phyloP scores from a whole-genome alignment of 1,284 basidiomycete species.

The Marasmius oreades region DNA sequence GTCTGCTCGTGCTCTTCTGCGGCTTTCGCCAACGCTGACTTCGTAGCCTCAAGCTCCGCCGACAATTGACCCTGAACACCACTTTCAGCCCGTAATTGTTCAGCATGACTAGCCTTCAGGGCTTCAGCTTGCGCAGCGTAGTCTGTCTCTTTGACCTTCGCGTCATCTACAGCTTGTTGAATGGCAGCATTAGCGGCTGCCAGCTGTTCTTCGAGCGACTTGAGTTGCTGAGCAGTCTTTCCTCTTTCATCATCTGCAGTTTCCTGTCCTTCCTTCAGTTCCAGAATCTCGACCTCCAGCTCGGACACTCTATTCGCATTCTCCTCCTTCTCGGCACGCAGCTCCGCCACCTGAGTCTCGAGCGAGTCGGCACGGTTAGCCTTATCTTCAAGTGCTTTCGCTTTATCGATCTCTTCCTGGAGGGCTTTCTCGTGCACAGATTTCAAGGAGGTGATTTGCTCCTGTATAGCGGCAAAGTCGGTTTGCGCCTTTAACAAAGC shows the following conservation, averaged over 20 bases:
- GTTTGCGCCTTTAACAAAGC: conserved; percentile 61
- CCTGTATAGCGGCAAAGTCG: conserved; percentile 52
- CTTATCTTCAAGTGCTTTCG: conserved; percentile 42
- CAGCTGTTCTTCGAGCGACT: conserved; percentile 51
- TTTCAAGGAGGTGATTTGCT: conserved; percentile 51
- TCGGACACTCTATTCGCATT: conserved; percentile 71
- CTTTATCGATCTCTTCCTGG: conserved; percentile 42
- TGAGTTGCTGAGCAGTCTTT: conserved; percentile 43
- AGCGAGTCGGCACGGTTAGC: conserved; percentile 42
- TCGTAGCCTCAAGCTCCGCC: conserved; percentile 43
- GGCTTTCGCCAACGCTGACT: conserved; percentile 42
- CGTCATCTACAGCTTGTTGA: conserved; percentile 49
- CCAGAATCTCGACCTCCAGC: conserved; percentile 76
- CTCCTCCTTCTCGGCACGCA: conserved; percentile 72
- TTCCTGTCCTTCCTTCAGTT: conserved; percentile 71
- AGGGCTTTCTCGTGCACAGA: conserved; percentile 46
- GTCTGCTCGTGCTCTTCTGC: conserved; percentile 45
- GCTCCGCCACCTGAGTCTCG: conserved; percentile 47
- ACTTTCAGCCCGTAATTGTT: conserved; percentile 39
- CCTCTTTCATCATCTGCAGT: conserved; percentile 55
- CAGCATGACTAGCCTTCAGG: conserved; percentile 41
- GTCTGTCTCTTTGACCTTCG: conserved; percentile 47
- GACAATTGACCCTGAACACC: conserved; percentile 44
- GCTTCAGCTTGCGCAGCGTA: conserved; percentile 38
- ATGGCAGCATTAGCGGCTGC: conserved; percentile 43